These are phyloP conservation scores for Larix kaempferi DNA, from an alignment of 75 land plant species.

Conservation along the genomic window DNA sequence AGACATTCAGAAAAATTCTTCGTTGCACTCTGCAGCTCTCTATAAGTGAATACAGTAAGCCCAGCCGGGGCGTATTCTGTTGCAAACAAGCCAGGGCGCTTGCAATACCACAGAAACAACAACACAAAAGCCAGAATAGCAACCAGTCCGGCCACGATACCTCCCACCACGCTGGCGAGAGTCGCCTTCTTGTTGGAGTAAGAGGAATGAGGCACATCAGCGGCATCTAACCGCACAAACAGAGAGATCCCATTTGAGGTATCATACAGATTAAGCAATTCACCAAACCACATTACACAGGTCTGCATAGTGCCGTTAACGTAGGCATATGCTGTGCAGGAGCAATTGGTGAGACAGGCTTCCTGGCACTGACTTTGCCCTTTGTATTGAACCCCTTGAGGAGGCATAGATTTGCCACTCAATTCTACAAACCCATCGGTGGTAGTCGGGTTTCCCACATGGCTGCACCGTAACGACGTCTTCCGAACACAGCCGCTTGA, in stretches of 20 bases:
- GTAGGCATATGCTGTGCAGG: slow-evolving; percentile 5
- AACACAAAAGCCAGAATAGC: too few species aligned
- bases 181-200: neutral
- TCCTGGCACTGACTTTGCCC: neutral
- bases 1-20: slow-evolving; percentile 5
- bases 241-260: neutral
- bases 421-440: too few species aligned
- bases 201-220: neutral
- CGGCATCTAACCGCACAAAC: neutral
- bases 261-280: neutral
- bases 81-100: too few species aligned
- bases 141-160: too few species aligned
- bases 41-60: slow-evolving; percentile 14
- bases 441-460: too few species aligned
- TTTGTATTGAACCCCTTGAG: neutral
- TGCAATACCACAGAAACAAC: too few species aligned
- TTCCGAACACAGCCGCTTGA: slow-evolving; percentile 25
- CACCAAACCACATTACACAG: neutral
- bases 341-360: slow-evolving; percentile 11
- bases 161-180: too few species aligned
- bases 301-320: neutral
- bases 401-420: too few species aligned
- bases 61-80: too few species aligned
- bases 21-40: slow-evolving; percentile 18
- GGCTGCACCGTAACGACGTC: too few species aligned